phyloP scores from a whole-genome alignment of 768 basidiomycete species.

The Trametes cingulata region DNA sequence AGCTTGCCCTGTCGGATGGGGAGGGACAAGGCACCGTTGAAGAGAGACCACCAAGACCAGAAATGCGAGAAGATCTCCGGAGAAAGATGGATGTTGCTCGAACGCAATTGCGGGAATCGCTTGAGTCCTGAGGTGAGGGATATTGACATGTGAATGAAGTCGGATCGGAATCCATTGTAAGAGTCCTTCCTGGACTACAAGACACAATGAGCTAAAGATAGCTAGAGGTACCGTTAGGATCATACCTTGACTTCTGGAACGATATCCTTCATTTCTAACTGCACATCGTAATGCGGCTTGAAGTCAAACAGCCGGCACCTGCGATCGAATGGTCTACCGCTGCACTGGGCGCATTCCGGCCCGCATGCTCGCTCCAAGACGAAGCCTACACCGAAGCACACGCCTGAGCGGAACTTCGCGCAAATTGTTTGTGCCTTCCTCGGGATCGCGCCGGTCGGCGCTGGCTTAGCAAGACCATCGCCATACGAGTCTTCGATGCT shows the following conservation, averaged over 20 bases:
- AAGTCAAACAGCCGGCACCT: constrained; percentile 81
- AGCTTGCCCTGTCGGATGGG: constrained; percentile 88
- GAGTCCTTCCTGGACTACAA: constrained; percentile 62
- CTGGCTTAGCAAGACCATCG: not conserved
- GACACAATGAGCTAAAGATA: constrained; percentile 3
- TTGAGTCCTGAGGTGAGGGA: constrained; percentile 71
- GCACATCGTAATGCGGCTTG: constrained; percentile 76
- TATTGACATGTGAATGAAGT: constrained; percentile 90
- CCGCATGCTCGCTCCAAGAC: constrained; percentile 82
- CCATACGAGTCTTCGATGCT: constrained; percentile 30
- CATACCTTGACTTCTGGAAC: constrained; percentile 50
- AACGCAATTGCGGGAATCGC: constrained; percentile 32
- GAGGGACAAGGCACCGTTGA: constrained; percentile 74
- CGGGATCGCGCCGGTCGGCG: not conserved
- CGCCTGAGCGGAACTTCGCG: constrained; percentile 81
- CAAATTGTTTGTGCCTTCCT: constrained; percentile 60
- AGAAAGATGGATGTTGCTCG: constrained; percentile 80
- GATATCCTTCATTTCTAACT: constrained; percentile 50
- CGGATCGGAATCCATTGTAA: constrained; percentile 85
- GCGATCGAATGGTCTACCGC: constrained; percentile 66
- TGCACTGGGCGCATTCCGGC: constrained; percentile 62
- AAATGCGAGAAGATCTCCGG: constrained; percentile 87
- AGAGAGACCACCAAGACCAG: constrained; percentile 89
- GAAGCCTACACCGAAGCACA: constrained; percentile 85
- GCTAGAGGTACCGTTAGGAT: not conserved